Conservation (phyloP, 2,329 filamentous ascomycete species). For the Annulohypoxylon truncatum region DNA sequence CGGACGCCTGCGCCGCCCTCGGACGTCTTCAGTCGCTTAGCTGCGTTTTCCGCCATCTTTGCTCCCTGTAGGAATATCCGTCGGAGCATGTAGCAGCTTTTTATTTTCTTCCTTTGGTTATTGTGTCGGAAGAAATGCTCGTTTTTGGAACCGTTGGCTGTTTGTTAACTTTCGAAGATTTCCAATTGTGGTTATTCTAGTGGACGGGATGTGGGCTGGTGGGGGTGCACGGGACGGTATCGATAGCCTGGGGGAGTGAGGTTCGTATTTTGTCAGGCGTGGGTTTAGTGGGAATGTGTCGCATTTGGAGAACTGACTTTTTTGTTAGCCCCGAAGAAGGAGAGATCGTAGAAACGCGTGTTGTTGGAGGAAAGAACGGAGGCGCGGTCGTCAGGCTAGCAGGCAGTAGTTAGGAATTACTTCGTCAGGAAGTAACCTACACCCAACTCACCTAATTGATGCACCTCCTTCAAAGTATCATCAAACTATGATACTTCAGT, state of each 20-base stretch:
- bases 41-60: conserved; percentile 74
- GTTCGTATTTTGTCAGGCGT: conserved; percentile 7
- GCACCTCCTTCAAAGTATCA: conserved; percentile 6
- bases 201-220: conserved; percentile 13
- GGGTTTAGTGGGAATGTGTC: conserved; percentile 22
- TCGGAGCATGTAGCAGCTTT: conserved; percentile 56
- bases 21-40: conserved; percentile 85
- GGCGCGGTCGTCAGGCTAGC: conserved; percentile 21
- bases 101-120: background rate
- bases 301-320: conserved; percentile 32
- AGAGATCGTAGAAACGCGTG: conserved; percentile 33
- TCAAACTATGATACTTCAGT: background rate
- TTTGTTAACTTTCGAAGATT: conserved; percentile 6
- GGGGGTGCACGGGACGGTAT: conserved; percentile 12
- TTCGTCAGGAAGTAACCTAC: background rate
- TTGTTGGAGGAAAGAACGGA: conserved; percentile 31
- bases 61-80: conserved; percentile 55
- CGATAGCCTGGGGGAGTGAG: conserved; percentile 31
- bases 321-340: conserved; percentile 28
- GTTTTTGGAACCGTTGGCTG: background rate
- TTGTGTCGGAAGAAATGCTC: background rate
- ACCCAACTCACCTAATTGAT: conserved; percentile 5
- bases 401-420: conserved; percentile 14
- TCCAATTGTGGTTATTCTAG: conserved; percentile 18
- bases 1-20: conserved; percentile 60